Base-by-base conservation (phyloP, 805 yeast species). In the Wickerhamiella nectarea region DNA sequence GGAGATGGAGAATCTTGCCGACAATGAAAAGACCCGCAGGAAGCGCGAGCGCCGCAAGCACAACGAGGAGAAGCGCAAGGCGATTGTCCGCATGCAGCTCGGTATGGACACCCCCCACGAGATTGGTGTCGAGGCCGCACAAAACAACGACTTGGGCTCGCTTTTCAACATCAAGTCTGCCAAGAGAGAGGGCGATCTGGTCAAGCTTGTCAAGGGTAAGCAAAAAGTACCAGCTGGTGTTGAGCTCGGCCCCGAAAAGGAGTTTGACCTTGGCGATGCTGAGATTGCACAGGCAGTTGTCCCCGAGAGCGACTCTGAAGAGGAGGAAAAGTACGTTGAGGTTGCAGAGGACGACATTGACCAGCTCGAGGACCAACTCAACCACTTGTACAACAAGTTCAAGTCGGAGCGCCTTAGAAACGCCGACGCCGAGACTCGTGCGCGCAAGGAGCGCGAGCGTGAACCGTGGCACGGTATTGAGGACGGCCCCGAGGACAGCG, bases 61-160 rank as follows among this genome's bases (percentile, higher is more conserved):
- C 44, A 86, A 91, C 59, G 95, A 87, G 63, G 51, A 62, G 49
- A 85, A 84, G 56, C 95, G 85, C 60, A 83, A 81, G 61, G 96
- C 89, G 58, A 74, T 89, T 38, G 69, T 72, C 39, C 75, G 97
- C 66, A 79, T 85, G 82, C 96, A 91, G 65, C 79, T 91, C 89
- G 84, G 83, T 61, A 87, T 91, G 95, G 68, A 82, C 46, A 83
- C 95, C 5, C 95, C 94, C 56, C 75, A 72, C 66, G 94, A 86
- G 56, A 77, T 91, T 50, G 96, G 97, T 72, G 69, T 84, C 44
- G 98, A 91, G 59, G 31, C 31, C 3, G 95, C 95, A 14, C 89
- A 84, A 14, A 72, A 73, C 43, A 26, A 33, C 15, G 68, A 75
- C 47, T 95, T 91, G 29, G 70, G 80, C 44, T 72, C 87, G 1